Base-by-base conservation (phyloP, 2,329 filamentous ascomycete genomes). In the Xylaria sp. region DNA sequence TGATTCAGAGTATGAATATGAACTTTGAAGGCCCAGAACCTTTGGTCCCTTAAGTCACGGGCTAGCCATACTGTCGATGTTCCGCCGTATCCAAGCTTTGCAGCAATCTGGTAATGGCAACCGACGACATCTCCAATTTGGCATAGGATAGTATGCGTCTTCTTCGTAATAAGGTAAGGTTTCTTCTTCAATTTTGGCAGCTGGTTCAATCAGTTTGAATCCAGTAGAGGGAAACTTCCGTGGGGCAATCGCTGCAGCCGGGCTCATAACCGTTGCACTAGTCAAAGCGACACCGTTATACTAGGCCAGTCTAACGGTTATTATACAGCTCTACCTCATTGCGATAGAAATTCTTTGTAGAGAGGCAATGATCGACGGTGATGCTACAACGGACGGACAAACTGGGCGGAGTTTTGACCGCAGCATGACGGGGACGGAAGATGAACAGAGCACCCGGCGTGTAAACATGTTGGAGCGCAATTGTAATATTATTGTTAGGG, bases 41-140 rank as follows among this genome's bases (percentile, higher is more conserved):
- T 47, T 33, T 49, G 57, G 43, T 54, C 50, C 21, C 49, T 4
- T 12, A 60, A 42, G 54, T 60, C 57, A 42, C 57, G 57, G 50
- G 50, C 57, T n/a, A 60, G 50, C 57, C 49, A 60, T 54, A 60
- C 57, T 11, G 57, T 60, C 14, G 57, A 60, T 21, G 49, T 60
- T 23, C 42, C 47, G 53, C 57, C 57, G 17, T 33, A 60, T 42
- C 57, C 57, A 33, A 60, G 57, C 57, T 60, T 60, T 23, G 51
- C 42, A 45, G 42, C 46, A 25, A 61, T 37, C 56, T 61, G 46
- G 46, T 60, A 60, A 35, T 54, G 42, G n/a, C 33, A 33, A 42
- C 19, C 2, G 9, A 60, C 12, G 33, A 60, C 40, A 40, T 60
- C 14, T 11, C 57, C 57, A 33, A 60, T 53, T n/a, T n/a, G 21